These are phyloP conservation scores for Globisporangium irregulare DNA, from an alignment of 352 stramenopile species.

Conservation along the genomic window DNA sequence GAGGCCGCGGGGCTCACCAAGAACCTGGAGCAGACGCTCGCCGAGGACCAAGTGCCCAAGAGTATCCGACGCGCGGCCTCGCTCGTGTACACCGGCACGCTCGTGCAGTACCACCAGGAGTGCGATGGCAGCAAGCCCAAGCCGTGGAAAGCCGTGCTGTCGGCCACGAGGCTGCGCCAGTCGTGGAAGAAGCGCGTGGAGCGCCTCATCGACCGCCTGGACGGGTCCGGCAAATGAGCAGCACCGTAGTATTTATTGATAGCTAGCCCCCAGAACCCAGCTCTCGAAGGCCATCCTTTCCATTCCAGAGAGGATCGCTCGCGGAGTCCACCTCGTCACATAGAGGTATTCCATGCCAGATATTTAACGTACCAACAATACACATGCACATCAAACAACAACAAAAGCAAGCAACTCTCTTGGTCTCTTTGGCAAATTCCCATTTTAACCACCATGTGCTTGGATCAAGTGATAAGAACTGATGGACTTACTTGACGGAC, in stretches of 20 bases:
- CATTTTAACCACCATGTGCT: background rate
- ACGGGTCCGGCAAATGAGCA: conserved; percentile 24
- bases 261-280: background rate
- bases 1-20: conserved; percentile 56
- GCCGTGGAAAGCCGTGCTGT: conserved; percentile 44
- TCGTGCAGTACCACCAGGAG: conserved; percentile 72
- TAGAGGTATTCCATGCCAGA: background rate
- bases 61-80: conserved; percentile 17
- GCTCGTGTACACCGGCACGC: conserved; percentile 52
- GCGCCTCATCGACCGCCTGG: conserved; percentile 57
- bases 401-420: background rate
- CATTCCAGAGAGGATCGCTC: background rate
- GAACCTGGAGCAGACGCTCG: conserved; percentile 42
- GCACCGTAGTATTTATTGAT: conserved; percentile 7
- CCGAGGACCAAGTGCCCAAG: conserved; percentile 14
- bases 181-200: conserved; percentile 53
- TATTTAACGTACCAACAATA: conserved; percentile 9
- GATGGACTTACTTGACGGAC: background rate
- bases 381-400: background rate
- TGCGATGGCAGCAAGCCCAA: conserved; percentile 22
- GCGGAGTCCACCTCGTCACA: background rate
- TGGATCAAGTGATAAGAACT: background rate
- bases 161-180: conserved; percentile 29
- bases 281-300: background rate
- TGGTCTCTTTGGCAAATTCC: background rate